A percentile compares a stretch with the other conserved stretches of the same genome.
Evolutionary conservation across 306 rosid species (phyloP).

Genomic region (Biancaea sappan): DNA sequence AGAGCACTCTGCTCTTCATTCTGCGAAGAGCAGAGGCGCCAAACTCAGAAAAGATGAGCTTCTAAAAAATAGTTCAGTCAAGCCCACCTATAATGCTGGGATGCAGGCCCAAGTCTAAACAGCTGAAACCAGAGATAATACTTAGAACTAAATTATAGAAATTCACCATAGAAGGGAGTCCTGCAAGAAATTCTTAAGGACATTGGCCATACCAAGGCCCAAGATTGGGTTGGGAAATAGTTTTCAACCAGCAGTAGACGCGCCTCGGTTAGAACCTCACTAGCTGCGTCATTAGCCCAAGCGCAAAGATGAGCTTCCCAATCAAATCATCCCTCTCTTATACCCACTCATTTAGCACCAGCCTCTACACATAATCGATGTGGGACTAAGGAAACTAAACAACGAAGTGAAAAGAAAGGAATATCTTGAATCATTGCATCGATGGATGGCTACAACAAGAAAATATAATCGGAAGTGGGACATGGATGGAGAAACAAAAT

Average conservation of each 20-base stretch:
- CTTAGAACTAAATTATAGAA: background rate
- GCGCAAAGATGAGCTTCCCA: background rate
- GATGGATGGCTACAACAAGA: background rate
- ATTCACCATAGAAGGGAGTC: slow-evolving; percentile 11
- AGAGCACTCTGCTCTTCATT: too few relatives aligned
- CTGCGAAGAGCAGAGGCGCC: too few relatives aligned
- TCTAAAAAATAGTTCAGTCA: too few relatives aligned
- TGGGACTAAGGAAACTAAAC: background rate
- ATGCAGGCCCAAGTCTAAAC: too few relatives aligned
- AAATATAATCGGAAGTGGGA: too few relatives aligned
- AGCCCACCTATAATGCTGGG: too few relatives aligned
- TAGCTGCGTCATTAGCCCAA: background rate
- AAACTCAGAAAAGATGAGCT: too few relatives aligned
- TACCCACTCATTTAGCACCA: background rate
- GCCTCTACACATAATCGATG: background rate
- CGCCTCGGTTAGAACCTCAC: background rate
- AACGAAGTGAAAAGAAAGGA: too few relatives aligned
- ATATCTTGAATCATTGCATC: too few relatives aligned
- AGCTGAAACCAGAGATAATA: too few relatives aligned
- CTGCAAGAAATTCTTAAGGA: slow-evolving; percentile 36
- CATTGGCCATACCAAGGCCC: background rate
- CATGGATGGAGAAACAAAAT: too few relatives aligned
- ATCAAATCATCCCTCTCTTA: background rate
- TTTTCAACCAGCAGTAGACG: too few relatives aligned
- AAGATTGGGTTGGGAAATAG: background rate